These are phyloP conservation scores for Parascedosporium putredinis DNA, from an alignment of 2,329 filamentous ascomycete species.

Conservation along the genomic window DNA sequence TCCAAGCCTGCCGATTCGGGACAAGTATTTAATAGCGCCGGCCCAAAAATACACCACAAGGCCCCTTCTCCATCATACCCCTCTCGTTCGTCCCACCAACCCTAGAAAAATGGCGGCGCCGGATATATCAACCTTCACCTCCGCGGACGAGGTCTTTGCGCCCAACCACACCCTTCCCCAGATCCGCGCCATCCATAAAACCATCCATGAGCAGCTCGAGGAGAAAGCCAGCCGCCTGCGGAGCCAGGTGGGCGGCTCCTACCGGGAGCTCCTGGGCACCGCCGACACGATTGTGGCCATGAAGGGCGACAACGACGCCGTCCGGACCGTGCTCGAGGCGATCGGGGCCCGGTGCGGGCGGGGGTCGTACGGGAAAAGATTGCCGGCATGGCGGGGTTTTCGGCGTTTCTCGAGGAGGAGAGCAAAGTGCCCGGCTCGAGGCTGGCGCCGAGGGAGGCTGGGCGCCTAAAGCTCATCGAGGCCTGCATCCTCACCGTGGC, in stretches of 20 bases:
- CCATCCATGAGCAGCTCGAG: conserved; percentile 47
- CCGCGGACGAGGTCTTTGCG: conserved; percentile 44
- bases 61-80: background rate
- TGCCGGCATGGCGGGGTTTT: conserved; percentile 41
- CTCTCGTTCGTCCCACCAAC: background rate
- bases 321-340: conserved; percentile 59
- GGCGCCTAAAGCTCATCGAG: conserved; percentile 39
- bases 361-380: conserved; percentile 57
- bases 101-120: conserved; percentile 11
- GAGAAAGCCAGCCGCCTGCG: conserved; percentile 53
- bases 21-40: too few species aligned
- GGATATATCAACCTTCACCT: conserved; percentile 25
- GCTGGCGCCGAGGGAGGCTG: conserved; percentile 22
- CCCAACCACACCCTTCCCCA: conserved; percentile 48
- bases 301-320: conserved; percentile 64
- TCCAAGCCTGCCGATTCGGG: too few species aligned
- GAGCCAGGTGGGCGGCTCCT: conserved; percentile 56
- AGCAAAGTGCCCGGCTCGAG: conserved; percentile 18
- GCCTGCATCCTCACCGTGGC: conserved; percentile 39
- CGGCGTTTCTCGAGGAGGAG: conserved; percentile 16
- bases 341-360: conserved; percentile 74
- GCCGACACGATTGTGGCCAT: conserved; percentile 91
- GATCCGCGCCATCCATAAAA: conserved; percentile 52
- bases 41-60: too few species aligned
- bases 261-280: conserved; percentile 82